These are phyloP conservation scores for Schizosaccharomyces osmophilus DNA, from an alignment of 805 yeast genomes.

Conservation along the genomic window DNA sequence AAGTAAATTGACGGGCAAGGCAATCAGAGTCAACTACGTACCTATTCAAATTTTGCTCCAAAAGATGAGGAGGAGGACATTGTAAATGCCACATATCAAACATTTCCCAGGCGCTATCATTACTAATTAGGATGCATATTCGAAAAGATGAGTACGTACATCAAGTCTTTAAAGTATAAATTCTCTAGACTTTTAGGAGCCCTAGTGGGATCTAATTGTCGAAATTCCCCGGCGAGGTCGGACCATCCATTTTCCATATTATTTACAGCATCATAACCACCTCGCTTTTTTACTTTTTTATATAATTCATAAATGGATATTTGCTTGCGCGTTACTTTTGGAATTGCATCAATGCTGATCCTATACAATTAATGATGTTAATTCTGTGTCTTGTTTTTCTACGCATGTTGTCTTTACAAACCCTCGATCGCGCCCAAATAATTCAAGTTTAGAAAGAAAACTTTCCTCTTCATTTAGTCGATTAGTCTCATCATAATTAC, in stretches of 20 bases:
- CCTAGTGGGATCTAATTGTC: neutral
- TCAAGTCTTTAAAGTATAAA: neutral
- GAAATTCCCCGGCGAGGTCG: neutral
- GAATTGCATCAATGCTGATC: neutral
- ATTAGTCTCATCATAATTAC: neutral
- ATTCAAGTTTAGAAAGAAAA: neutral
- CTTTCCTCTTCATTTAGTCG: neutral
- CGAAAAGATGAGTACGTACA: neutral
- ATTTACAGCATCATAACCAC: constrained; percentile 4
- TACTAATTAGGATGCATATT: too few species aligned
- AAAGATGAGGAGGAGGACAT: neutral
- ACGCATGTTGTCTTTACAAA: neutral
- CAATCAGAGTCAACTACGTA: too few species aligned
- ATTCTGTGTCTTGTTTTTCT: neutral
- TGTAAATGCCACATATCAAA: neutral
- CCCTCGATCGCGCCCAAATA: neutral
- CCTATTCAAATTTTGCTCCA: neutral
- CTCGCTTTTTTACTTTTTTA: constrained; percentile 2
- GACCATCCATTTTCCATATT: constrained; percentile 2
- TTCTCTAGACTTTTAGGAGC: neutral
- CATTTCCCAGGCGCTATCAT: neutral
- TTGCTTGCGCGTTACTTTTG: neutral
- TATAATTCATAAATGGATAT: neutral
- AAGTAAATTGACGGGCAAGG: too few species aligned
- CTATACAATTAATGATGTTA: neutral